These are phyloP conservation scores for Cryphonectria radicalis DNA, from an alignment of 2,329 filamentous ascomycete species.

Conservation along the genomic window DNA sequence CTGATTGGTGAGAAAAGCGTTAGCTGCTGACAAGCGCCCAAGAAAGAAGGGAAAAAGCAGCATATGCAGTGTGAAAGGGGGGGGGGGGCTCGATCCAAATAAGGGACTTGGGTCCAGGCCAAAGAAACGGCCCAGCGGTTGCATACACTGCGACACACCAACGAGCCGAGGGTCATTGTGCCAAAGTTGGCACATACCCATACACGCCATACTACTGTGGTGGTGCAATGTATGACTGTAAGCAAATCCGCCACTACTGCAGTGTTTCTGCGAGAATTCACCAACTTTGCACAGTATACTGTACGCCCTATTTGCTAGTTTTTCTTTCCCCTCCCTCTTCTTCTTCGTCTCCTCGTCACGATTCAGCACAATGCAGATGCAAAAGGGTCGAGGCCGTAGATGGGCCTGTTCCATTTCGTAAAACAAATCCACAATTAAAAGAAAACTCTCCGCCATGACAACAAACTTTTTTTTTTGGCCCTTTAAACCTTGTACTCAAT, in stretches of 20 bases:
- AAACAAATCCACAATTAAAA: neutral
- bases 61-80: conserved; percentile 20
- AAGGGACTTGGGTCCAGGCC: neutral
- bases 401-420: neutral
- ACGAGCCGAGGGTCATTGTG: conserved; percentile 14
- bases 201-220: neutral
- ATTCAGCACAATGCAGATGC: neutral
- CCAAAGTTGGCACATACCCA: conserved; percentile 8
- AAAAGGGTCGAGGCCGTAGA: neutral
- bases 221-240: neutral
- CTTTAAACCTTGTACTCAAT: neutral
- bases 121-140: conserved; percentile 8
- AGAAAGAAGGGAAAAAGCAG: neutral
- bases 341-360: neutral
- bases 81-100: neutral
- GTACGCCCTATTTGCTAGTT: neutral
- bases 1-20: neutral
- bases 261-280: neutral
- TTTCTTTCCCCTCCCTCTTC: neutral
- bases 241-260: neutral
- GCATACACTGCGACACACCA: neutral
- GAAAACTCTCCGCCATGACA: neutral
- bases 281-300: neutral
- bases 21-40: conserved; percentile 20
- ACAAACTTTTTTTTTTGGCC: neutral